Conservation (phyloP, 1,284 basidiomycete species). For the Boletus smithii region DNA sequence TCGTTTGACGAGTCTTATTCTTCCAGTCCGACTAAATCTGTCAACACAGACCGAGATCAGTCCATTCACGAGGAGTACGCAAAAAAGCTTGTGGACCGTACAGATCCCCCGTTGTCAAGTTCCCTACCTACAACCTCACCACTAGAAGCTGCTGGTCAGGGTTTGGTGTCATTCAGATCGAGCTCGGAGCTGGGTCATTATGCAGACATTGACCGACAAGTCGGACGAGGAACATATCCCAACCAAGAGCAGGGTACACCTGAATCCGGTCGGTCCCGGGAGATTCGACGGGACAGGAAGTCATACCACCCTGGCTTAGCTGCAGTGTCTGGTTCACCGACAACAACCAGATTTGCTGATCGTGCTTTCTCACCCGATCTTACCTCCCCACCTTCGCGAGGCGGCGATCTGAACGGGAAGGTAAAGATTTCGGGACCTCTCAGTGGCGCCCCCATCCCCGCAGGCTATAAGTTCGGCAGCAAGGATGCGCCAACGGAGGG, state of each 20-base stretch:
- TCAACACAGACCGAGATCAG: constrained; percentile 34
- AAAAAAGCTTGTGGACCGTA: constrained; percentile 42
- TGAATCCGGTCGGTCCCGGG: constrained; percentile 51
- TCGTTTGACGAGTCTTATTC: constrained; percentile 41
- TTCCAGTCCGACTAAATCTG: constrained; percentile 54
- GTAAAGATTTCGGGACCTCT: constrained; percentile 89
- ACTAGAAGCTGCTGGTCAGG: constrained; percentile 40
- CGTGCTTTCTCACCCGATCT: constrained; percentile 62
- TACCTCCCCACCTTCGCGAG: constrained; percentile 32
- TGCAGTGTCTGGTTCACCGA: constrained; percentile 46
- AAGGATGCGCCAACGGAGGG: constrained; percentile 57
- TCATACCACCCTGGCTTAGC: constrained; percentile 55
- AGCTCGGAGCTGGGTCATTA: constrained; percentile 81
- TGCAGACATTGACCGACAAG: constrained; percentile 48
- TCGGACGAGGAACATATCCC: constrained; percentile 17
- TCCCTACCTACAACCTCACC: constrained; percentile 50
- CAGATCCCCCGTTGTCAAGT: constrained; percentile 56
- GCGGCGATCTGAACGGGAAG: constrained; percentile 46
- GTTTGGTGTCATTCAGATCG: constrained; percentile 46
- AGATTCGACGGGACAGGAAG: constrained; percentile 48
- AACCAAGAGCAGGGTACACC: constrained; percentile 44
- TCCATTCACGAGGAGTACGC: constrained; percentile 39
- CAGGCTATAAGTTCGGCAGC: constrained; percentile 83
- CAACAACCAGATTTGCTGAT: constrained; percentile 41
- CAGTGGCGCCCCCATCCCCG: constrained; percentile 81